A percentile compares a stretch with the other conserved stretches of the same genome.
phyloP scores from a whole-genome alignment of 345 rosid genomes.

The Carallia pectinifolia region DNA sequence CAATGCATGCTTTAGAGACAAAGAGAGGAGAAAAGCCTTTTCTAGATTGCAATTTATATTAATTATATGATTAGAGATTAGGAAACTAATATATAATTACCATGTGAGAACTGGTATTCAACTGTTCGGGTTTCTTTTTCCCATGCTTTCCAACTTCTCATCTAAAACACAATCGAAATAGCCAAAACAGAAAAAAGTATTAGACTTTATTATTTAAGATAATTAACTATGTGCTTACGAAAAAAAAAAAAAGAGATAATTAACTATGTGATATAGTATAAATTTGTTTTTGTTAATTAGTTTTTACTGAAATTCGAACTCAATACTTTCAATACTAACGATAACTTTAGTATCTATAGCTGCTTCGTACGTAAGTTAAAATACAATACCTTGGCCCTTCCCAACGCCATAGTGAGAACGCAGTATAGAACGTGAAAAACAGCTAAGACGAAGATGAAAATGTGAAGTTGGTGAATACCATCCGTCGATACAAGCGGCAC shows the following conservation, averaged over 20 bases:
- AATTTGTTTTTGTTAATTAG: no score
- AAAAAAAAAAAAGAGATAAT: no score
- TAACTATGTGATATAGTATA: no score
- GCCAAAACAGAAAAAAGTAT: no score
- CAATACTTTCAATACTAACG: no score
- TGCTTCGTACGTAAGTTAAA: no score
- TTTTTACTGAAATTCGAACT: no score
- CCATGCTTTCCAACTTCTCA: constrained; percentile 34
- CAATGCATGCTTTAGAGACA: no score
- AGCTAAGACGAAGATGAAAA: constrained; percentile 43
- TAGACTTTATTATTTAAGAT: no score
- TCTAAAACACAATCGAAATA: constrained; percentile 1
- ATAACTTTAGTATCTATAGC: no score
- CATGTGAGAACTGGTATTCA: constrained; percentile 23
- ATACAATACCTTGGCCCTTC: constrained; percentile 34
- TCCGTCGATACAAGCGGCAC: constrained; percentile 42
- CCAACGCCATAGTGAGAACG: constrained; percentile 34
- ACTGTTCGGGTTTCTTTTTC: constrained; percentile 28
- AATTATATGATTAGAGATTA: not conserved
- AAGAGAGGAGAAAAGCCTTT: no score
- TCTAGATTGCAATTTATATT: not conserved
- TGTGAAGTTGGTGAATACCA: constrained; percentile 37
- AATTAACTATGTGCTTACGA: no score
- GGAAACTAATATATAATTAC: constrained; percentile 4
- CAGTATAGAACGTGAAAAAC: constrained; percentile 40